phyloP scores from a whole-genome alignment of 192 early-diverging fungal species.

The Phycomyces blakesleeanus region DNA sequence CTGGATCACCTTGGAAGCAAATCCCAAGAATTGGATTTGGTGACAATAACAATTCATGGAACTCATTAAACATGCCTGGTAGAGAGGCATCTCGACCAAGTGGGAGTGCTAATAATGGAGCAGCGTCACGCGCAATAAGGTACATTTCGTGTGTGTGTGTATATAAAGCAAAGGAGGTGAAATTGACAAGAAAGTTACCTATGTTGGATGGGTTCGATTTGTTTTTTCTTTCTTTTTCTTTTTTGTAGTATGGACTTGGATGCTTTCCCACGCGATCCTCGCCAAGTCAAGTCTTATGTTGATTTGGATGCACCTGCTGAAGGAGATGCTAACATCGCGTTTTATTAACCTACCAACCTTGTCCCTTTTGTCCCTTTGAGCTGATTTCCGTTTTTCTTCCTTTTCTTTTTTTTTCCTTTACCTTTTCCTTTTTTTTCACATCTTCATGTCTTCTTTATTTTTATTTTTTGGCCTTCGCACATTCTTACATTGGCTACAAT shows the following conservation, averaged over 20 bases:
- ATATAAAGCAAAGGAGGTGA: too few relatives aligned
- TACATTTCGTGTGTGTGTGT: background rate
- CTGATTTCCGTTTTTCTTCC: background rate
- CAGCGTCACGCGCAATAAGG: background rate
- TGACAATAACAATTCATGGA: conserved; percentile 6
- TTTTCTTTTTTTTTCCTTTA: background rate
- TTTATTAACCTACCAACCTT: conserved; percentile 9
- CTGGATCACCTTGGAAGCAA: conserved; percentile 51
- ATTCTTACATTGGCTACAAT: too few relatives aligned
- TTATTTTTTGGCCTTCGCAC: too few relatives aligned
- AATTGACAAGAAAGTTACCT: background rate
- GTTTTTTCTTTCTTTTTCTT: background rate
- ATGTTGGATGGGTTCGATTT: background rate
- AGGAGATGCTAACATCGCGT: conserved; percentile 36
- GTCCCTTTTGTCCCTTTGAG: background rate
- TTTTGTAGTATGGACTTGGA: conserved; percentile 17
- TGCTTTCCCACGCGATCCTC: conserved; percentile 54
- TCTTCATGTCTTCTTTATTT: background rate
- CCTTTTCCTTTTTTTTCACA: background rate
- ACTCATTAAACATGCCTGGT: background rate
- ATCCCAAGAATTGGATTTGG: conserved; percentile 62
- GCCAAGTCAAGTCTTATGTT: conserved; percentile 80
- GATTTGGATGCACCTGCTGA: conserved; percentile 87
- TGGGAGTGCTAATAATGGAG: background rate
- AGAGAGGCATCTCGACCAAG: background rate